Evolutionary conservation across 208 protist genomes (phyloP), one percentile per base, ranked within the genome.

Genomic region (Acanthamoeba lenticulata): DNA sequence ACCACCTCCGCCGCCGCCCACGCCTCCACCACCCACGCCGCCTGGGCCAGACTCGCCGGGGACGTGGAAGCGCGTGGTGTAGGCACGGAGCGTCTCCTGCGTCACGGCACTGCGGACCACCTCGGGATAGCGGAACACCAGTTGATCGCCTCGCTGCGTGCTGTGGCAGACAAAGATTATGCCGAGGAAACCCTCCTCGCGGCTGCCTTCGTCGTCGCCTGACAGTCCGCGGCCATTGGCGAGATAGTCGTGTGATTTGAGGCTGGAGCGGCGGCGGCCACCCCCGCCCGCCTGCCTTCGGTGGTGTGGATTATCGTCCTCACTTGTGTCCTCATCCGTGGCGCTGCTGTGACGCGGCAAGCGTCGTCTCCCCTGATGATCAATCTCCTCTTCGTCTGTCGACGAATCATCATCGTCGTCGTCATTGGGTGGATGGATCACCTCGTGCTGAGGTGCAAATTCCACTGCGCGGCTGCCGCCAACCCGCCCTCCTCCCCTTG

Each of bases 141-240:
- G 67, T 29, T 77, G 67, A 29, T 36, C 67, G 67, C 67, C 67
- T 15, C 67, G 11, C 11, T 77, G 29, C 36, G 29, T 44, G 67
- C 67, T 77, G 67, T 77, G 67, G 67, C 67, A 77, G 36, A 77
- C 67, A 38, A 77, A 77, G 67, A 77, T 77, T 4, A 77, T 77
- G 67, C 67, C 67, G 17, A 77, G 67, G 67, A 77, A 77, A 29
- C 67, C n/a, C 67, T 77, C 38, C 2, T 77, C 36, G 36, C 17
- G 36, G 2, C 2, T 21, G 4, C 19, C 67, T 4, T 29, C 67
- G 17, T 44, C 67, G 6, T 44, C 67, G 6, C 67, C 67, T 15
- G 13, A 45, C 19, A 15, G 15, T 15, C 55, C 55, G 67, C 19
- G 17, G 67, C 11, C 67, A 24, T 77, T 44, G 17, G 67, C n/a